phyloP scores from a whole-genome alignment of 2,329 filamentous ascomycete species.

The Hypoxylon sp. region DNA sequence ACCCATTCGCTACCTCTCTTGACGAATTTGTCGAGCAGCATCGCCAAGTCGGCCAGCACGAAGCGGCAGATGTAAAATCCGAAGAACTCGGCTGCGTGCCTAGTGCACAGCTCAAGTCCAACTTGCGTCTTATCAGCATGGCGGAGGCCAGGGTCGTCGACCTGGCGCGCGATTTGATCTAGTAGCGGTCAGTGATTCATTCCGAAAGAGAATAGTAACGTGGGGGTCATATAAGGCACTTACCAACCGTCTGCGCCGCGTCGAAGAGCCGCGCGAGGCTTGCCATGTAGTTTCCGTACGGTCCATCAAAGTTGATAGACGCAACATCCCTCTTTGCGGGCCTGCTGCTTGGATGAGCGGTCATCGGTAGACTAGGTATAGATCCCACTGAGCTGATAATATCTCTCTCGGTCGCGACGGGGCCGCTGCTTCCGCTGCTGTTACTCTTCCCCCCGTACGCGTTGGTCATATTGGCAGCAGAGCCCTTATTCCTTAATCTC shows the following conservation, averaged over 20 bases:
- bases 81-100: constrained; percentile 97
- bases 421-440: constrained; percentile 53
- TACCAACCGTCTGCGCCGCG: constrained; percentile 92
- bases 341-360: constrained; percentile 72
- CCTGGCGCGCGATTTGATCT: constrained; percentile 97
- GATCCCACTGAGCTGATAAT: constrained; percentile 71
- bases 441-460: constrained; percentile 65
- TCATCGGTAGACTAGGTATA: constrained; percentile 86
- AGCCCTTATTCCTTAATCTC: constrained; percentile 90
- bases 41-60: constrained; percentile 84
- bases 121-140: constrained; percentile 95
- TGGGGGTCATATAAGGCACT: constrained; percentile 55
- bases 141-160: constrained; percentile 92
- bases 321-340: constrained; percentile 80
- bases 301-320: constrained; percentile 81
- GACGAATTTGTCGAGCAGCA: constrained; percentile 95
- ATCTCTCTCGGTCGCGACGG: constrained; percentile 59
- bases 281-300: constrained; percentile 91
- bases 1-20: constrained; percentile 98
- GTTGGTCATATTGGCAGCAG: constrained; percentile 71
- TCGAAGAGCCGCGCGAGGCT: constrained; percentile 92
- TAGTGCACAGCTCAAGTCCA: constrained; percentile 90
- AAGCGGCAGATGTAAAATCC: constrained; percentile 97
- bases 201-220: not conserved
- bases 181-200: constrained; percentile 48